Base-by-base conservation (phyloP, 805 yeast genomes). In the Candida sonorensis region DNA sequence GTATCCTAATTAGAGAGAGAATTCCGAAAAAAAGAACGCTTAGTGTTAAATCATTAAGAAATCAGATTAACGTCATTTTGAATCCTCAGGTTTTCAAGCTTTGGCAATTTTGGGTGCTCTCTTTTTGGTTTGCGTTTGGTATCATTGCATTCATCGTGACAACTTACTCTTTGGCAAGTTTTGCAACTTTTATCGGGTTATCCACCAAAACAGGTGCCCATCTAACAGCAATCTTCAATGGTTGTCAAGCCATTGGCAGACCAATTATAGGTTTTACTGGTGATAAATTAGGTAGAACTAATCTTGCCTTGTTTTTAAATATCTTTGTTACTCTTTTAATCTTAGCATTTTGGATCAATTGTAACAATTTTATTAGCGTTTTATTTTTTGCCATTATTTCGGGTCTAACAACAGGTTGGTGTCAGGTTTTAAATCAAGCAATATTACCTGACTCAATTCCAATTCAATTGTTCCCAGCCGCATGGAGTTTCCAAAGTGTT, bases 181-280 rank as follows among this genome's bases (percentile, higher is more conserved):
- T 61, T 44, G 67, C 70, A 2, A 59, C 57, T 10, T 58, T 67
- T 16, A 47, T 66, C 19, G 87, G 86, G 0, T 46, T 63, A 28
- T 39, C 67, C 0, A 35, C 58, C 8, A 49, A 53, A 17, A 63
- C 70, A 32, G 74, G 71, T 15, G 61, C 75, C 8, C 53, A 58
- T 17, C 43, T 66, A 21, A 64, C 70, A 3, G 73, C 72, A 1
- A 55, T 66, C 10, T 46, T 69, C 35, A 70, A 68, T 38, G 60
- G 64, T 7, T 60, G 65, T 0, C 77, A 72, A 44, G 53, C 61
- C 6, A 38, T 70, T n/a, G 77, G 77, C 4, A 57, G 79, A 44
- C 74, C 76, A 2, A 7, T 48, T 10, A 60, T 70, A 46, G 79
- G 77, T 1, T 39, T 57, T 3, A 20, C 57, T 1, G 67, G 72